These are phyloP conservation scores for Dryas alaskensis DNA, from an alignment of 306 rosid species.

Conservation along the genomic window DNA sequence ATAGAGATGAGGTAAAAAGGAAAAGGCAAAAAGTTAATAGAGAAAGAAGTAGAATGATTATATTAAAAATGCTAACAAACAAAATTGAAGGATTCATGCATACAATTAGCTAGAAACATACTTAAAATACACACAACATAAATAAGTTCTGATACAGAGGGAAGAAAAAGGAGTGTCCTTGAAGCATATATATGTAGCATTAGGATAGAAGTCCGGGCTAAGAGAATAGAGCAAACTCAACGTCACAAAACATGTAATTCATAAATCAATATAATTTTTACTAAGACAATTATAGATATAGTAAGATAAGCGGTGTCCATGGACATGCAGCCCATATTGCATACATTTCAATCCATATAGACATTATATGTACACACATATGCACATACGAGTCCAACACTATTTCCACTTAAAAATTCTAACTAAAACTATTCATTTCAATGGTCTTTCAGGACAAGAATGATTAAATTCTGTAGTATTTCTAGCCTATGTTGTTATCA, in stretches of 20 bases:
- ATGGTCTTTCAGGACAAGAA: neutral
- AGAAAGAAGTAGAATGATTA: slow-evolving; percentile 8
- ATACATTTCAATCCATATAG: too few relatives aligned
- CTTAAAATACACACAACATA: neutral
- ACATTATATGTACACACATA: too few relatives aligned
- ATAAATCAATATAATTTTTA: neutral
- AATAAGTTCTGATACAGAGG: too few relatives aligned
- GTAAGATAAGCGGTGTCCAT: neutral
- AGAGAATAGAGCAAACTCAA: too few relatives aligned
- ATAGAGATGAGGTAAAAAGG: slow-evolving; percentile 23
- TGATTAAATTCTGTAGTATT: neutral
- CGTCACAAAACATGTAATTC: neutral
- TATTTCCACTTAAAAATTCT: neutral
- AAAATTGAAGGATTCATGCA: neutral
- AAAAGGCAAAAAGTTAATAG: neutral
- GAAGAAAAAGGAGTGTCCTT: too few relatives aligned
- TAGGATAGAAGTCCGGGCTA: too few relatives aligned
- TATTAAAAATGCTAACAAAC: neutral
- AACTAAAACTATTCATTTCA: neutral
- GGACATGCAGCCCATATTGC: too few relatives aligned
- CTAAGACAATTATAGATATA: neutral
- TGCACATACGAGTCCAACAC: neutral
- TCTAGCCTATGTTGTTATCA: neutral
- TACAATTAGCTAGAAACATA: neutral
- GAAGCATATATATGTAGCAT: too few relatives aligned